Evolutionary conservation across 2,329 filamentous ascomycete genomes (phyloP).

Genomic region (Fusarium agapanthi): DNA sequence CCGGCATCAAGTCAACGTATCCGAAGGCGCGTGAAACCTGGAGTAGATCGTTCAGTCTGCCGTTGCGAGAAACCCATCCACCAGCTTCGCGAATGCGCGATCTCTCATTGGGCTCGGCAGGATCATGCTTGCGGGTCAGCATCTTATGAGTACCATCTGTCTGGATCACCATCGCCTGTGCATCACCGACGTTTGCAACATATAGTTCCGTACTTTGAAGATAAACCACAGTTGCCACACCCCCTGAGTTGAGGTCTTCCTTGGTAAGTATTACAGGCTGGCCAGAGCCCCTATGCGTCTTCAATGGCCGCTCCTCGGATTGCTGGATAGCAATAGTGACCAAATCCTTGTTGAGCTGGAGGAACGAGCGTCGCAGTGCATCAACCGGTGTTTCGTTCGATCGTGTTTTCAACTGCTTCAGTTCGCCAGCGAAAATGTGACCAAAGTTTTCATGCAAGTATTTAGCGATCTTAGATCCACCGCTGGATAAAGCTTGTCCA

Average conservation of each 20-base stretch:
- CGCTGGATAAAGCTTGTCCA: slow-evolving; percentile 85
- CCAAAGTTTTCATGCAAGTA: slow-evolving; percentile 97
- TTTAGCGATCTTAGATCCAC: slow-evolving; percentile 95
- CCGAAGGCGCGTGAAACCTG: slow-evolving; percentile 95
- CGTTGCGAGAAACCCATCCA: slow-evolving; percentile 94
- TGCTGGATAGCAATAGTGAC: slow-evolving; percentile 84
- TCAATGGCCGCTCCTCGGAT: slow-evolving; percentile 74
- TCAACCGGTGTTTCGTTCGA: slow-evolving; percentile 79
- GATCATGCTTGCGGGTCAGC: slow-evolving; percentile 91
- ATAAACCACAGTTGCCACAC: slow-evolving; percentile 91
- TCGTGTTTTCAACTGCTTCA: slow-evolving; percentile 75
- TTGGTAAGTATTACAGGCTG: slow-evolving; percentile 82
- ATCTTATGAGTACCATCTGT: slow-evolving; percentile 85
- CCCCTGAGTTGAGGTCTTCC: slow-evolving; percentile 89
- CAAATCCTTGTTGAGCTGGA: slow-evolving; percentile 92
- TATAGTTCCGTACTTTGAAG: slow-evolving; percentile 89
- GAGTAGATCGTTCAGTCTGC: slow-evolving; percentile 89
- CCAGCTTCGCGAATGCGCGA: slow-evolving; percentile 92
- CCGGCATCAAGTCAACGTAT: slow-evolving; percentile 90
- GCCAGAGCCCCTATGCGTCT: slow-evolving; percentile 75
- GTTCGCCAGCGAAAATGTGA: slow-evolving; percentile 80
- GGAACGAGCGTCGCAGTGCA: slow-evolving; percentile 85
- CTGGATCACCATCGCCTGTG: slow-evolving; percentile 93
- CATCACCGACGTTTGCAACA: slow-evolving; percentile 94
- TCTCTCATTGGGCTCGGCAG: slow-evolving; percentile 83